Base-by-base conservation (phyloP, 1,284 basidiomycete genomes). In the Puccinia sorghi region DNA sequence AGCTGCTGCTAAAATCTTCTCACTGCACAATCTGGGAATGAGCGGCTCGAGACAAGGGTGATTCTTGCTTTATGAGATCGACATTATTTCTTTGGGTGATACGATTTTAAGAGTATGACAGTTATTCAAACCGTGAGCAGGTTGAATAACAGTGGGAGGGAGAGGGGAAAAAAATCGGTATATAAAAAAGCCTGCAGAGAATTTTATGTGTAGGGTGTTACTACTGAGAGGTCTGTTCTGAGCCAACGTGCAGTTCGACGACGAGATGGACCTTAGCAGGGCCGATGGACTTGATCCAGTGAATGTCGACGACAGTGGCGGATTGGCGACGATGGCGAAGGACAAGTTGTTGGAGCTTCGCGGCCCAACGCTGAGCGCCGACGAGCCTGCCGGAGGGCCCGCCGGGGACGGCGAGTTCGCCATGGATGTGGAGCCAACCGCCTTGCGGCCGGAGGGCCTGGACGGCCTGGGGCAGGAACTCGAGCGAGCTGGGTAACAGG, bases 391-490 rank as follows among this genome's bases (percentile, higher is more conserved):
- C 70, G n/a, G 52, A 1, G 39, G 70, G 39, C 11, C 70, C 70
- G 13, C 52, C 70, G 0, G n/a, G 27, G 22, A 72, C 70, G 20
- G 70, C 70, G 9, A 72, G 52, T 46, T 76, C 63, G 22, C 52
- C 74, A 76, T 76, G 74, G 41, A 76, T 56, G 20, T 76, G 74
- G 17, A 76, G 39, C 74, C 74, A 76, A 25, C 74, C 74, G 0
- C 64, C 74, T 76, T 69, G 48, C 22, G 74, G 74, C 9, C 46
- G 43, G 27, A 76, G 64, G 22, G 74, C 74, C 11, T 25, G 15
- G 32, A 76, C 57, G 11, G 74, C 74, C 64, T 67, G 64, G 22
- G 61, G 61, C n/a, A 76, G 41, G 41, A 76, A 76, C 37, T 66
- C n/a, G 13, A 67, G 37, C 22, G 74, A 76, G 64, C 50, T 56